Evolutionary conservation across 345 rosid species (phyloP).

Genomic region (Erodium maritimum): DNA sequence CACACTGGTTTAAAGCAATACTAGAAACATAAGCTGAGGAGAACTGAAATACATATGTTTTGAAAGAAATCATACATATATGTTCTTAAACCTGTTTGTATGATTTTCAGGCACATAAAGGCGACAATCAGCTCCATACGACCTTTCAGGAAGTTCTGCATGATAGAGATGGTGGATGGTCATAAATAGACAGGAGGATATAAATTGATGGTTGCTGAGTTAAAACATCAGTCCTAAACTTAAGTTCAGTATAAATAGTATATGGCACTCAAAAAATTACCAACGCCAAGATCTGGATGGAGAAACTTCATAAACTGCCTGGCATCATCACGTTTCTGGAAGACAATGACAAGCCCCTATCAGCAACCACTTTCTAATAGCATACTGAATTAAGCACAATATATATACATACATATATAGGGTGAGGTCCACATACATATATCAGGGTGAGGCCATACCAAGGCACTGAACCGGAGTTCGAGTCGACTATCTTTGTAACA

Average conservation of each 20-base stretch:
- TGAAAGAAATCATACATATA: constrained; percentile 82
- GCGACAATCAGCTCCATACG: constrained; percentile 96
- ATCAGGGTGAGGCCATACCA: too few relatives aligned
- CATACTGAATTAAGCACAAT: too few relatives aligned
- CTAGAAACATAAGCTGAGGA: too few relatives aligned
- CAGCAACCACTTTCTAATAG: too few relatives aligned
- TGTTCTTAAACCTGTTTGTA: constrained; percentile 96
- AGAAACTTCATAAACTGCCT: constrained; percentile 97
- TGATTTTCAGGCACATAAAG: constrained; percentile 75
- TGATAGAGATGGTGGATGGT: neutral
- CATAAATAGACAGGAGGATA: neutral
- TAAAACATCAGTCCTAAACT: too few relatives aligned
- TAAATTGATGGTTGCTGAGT: too few relatives aligned
- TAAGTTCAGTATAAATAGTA: neutral
- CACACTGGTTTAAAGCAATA: too few relatives aligned
- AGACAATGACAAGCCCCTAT: neutral
- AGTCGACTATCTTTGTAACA: too few relatives aligned
- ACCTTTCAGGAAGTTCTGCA: constrained; percentile 96
- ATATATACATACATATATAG: too few relatives aligned
- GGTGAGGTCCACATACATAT: too few relatives aligned
- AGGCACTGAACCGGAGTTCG: too few relatives aligned
- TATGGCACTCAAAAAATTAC: constrained; percentile 29
- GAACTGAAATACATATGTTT: constrained; percentile 5
- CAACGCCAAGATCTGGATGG: constrained; percentile 91
- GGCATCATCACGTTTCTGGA: constrained; percentile 90